These are phyloP conservation scores for Penicillium glabrum DNA, from an alignment of 2,329 filamentous ascomycete genomes.

Conservation along the genomic window DNA sequence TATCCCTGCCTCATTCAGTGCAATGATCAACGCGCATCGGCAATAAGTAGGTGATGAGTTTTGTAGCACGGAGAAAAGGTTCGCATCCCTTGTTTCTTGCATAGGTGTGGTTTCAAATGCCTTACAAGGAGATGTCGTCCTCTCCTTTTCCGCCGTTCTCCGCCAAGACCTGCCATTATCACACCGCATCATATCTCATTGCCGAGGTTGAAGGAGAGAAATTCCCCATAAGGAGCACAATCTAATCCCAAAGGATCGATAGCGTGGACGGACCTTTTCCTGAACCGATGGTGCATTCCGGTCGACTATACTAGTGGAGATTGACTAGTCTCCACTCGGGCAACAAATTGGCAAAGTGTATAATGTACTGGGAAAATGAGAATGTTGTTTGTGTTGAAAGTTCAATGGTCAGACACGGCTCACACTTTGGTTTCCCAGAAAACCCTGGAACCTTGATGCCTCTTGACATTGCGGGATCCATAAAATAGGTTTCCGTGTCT, in stretches of 20 bases:
- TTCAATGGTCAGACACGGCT: conserved; percentile 3
- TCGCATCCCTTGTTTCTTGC: too few relatives aligned
- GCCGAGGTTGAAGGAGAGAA: background rate
- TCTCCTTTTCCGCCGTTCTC: too few relatives aligned
- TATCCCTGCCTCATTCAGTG: too few relatives aligned
- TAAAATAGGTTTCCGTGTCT: background rate
- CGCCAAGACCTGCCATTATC: too few relatives aligned
- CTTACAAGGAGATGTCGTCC: too few relatives aligned
- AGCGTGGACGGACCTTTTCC: background rate
- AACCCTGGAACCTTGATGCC: background rate
- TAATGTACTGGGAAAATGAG: background rate
- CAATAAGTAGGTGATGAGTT: too few relatives aligned
- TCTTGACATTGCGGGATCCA: conserved; percentile 9
- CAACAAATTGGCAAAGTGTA: background rate
- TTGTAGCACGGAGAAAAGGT: too few relatives aligned
- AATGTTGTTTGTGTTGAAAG: background rate
- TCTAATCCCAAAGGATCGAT: background rate
- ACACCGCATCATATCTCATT: too few relatives aligned
- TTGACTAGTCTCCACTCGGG: background rate
- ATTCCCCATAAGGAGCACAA: background rate
- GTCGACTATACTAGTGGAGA: background rate
- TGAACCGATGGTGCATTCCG: background rate
- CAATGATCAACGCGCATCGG: too few relatives aligned
- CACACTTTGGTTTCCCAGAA: background rate
- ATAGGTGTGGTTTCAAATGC: too few relatives aligned